Evolutionary conservation across 108 stramenopile species (phyloP).

Genomic region (Nitzschia inconspicua): DNA sequence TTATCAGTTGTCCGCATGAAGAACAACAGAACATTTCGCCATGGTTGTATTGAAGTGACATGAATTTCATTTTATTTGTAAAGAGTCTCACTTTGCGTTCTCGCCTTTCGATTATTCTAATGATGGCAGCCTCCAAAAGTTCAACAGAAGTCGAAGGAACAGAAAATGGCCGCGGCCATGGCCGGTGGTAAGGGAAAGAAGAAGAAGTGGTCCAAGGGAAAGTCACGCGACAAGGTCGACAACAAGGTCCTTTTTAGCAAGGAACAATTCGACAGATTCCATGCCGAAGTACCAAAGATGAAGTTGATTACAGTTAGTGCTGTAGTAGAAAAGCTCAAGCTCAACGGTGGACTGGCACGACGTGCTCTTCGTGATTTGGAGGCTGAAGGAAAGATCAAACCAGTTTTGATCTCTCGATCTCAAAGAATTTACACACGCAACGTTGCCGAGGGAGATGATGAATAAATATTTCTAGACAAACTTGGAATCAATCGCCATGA

Average conservation of each 20-base stretch:
- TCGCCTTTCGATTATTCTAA: background rate
- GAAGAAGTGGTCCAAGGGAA: conserved; percentile 99
- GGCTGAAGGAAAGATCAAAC: conserved; percentile 93
- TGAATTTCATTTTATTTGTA: too few relatives aligned
- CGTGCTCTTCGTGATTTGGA: conserved; percentile 91
- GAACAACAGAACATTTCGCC: too few relatives aligned
- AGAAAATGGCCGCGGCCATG: conserved; percentile 99
- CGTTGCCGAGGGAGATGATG: conserved; percentile 73
- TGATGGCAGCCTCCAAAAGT: conserved; percentile 86
- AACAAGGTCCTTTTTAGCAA: conserved; percentile 99
- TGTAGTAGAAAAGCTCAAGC: conserved; percentile 98
- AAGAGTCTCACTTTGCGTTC: too few relatives aligned
- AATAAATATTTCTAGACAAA: conserved; percentile 7
- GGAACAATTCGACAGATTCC: conserved; percentile 93
- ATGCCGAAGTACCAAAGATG: conserved; percentile 99
- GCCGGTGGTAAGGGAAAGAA: conserved; percentile 99
- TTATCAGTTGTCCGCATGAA: too few relatives aligned
- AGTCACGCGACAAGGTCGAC: conserved; percentile 98
- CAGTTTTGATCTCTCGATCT: conserved; percentile 85
- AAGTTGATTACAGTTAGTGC: conserved; percentile 98
- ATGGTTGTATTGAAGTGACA: too few relatives aligned
- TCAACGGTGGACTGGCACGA: conserved; percentile 95
- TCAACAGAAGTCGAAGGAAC: conserved; percentile 99
- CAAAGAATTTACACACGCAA: conserved; percentile 98
- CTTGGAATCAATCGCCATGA: background rate